Percentiles rank a stretch among this genome's conserved stretches.
phyloP scores from a whole-genome alignment of 2,329 filamentous ascomycete genomes.

The Colletotrichum sp. region DNA sequence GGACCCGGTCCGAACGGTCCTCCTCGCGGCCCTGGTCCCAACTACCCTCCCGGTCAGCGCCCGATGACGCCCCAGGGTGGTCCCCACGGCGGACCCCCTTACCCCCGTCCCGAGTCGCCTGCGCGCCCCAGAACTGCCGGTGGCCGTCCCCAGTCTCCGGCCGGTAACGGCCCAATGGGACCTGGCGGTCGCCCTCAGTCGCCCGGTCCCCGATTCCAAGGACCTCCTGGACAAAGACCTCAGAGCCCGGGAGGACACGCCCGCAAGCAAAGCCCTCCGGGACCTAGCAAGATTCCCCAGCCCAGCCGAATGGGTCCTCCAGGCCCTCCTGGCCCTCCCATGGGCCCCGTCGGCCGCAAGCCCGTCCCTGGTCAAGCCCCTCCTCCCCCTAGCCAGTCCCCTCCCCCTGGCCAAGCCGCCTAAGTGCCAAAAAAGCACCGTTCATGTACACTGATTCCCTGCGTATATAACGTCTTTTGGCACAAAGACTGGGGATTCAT shows the following conservation, averaged over 20 bases:
- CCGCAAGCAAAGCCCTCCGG: constrained; percentile 47
- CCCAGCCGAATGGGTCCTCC: constrained; percentile 43
- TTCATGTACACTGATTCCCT: background rate
- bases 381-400: background rate
- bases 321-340: constrained; percentile 26
- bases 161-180: constrained; percentile 33
- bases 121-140: constrained; percentile 34
- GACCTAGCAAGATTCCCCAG: constrained; percentile 45
- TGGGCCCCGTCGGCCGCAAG: constrained; percentile 55
- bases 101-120: constrained; percentile 39
- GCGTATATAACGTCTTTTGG: constrained; percentile 18
- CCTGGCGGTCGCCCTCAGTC: constrained; percentile 48
- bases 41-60: constrained; percentile 35
- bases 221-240: constrained; percentile 36
- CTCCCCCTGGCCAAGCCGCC: constrained; percentile 39
- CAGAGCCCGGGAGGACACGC: constrained; percentile 47
- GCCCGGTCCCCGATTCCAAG: constrained; percentile 44
- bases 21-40: constrained; percentile 34
- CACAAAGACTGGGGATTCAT: constrained; percentile 14
- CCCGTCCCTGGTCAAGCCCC: constrained; percentile 51
- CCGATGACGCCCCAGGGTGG: constrained; percentile 44
- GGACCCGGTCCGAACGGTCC: constrained; percentile 29
- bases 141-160: constrained; percentile 48
- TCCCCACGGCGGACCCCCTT: constrained; percentile 31
- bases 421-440: background rate